A percentile compares a stretch with the other conserved stretches of the same genome.
These are phyloP conservation scores for Penicillium steckii DNA, from an alignment of 495 filamentous ascomycete genomes.

Conservation along the genomic window DNA sequence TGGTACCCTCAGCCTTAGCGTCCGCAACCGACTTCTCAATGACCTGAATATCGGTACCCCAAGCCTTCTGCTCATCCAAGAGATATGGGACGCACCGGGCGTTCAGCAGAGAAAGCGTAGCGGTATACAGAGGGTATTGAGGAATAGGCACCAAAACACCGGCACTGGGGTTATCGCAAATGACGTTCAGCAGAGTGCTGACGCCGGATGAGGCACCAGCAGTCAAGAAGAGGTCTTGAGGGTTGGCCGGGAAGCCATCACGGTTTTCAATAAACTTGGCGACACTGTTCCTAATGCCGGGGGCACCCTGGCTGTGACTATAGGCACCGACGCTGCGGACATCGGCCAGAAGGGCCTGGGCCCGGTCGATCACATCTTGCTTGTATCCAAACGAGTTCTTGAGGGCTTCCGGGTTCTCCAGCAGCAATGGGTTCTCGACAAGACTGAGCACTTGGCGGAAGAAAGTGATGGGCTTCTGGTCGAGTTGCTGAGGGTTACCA, in stretches of 20 bases:
- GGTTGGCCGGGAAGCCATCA: conserved; percentile 81
- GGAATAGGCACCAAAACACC: conserved; percentile 94
- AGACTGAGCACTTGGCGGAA: conserved; percentile 96
- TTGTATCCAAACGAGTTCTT: conserved; percentile 72
- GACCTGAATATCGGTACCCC: conserved; percentile 80
- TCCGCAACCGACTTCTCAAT: conserved; percentile 68
- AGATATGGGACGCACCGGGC: conserved; percentile 89
- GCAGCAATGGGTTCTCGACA: conserved; percentile 81
- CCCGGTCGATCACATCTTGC: conserved; percentile 82
- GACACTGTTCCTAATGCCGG: conserved; percentile 80
- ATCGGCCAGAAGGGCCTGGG: conserved; percentile 71
- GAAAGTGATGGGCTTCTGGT: conserved; percentile 98
- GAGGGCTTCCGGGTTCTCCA: conserved; percentile 73
- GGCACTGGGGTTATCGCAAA: conserved; percentile 74
- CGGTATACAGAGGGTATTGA: conserved; percentile 97
- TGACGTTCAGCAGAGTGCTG: conserved; percentile 84
- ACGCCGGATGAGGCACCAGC: conserved; percentile 92
- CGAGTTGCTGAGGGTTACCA: conserved; percentile 97
- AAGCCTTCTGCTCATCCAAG: conserved; percentile 78
- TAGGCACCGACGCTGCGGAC: conserved; percentile 94
- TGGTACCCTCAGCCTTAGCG: conserved; percentile 71
- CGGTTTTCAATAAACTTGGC: conserved; percentile 89
- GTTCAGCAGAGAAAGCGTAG: conserved; percentile 82
- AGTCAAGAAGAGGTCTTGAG: conserved; percentile 78
- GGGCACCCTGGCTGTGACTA: conserved; percentile 87